Conservation (phyloP, 2,329 filamentous ascomycete genomes). For the Lachnellula cervina region DNA sequence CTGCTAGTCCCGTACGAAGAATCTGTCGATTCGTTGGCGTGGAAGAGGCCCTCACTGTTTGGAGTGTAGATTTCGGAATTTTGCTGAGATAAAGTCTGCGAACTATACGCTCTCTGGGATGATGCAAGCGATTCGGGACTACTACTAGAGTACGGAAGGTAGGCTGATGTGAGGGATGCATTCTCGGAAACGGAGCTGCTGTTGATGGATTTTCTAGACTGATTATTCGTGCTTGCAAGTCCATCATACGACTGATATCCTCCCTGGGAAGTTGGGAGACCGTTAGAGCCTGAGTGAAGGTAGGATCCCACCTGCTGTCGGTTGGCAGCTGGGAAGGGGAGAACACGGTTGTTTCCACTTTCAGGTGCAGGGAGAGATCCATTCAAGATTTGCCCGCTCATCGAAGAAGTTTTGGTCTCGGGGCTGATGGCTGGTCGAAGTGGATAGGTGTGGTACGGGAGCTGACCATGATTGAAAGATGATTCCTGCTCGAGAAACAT, state of each 20-base stretch:
- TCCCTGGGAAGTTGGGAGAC: constrained; percentile 8
- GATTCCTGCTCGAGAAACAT: constrained; percentile 19
- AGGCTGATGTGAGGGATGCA: constrained; percentile 9
- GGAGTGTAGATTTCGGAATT: constrained; percentile 16
- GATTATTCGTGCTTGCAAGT: constrained; percentile 2
- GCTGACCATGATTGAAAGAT: constrained; percentile 16
- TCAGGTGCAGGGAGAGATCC: constrained; percentile 16
- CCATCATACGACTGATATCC: constrained; percentile 14
- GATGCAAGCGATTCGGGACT: constrained; percentile 25
- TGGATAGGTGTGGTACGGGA: constrained; percentile 17
- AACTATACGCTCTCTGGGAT: constrained; percentile 16
- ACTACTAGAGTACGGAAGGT: constrained; percentile 19
- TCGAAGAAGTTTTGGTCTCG: constrained; percentile 15
- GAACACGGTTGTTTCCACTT: constrained; percentile 22
- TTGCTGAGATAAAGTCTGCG: constrained; percentile 9
- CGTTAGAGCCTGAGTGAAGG: constrained; percentile 9
- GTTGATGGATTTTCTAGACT: not conserved
- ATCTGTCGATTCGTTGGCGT: constrained; percentile 12
- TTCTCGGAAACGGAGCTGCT: constrained; percentile 13
- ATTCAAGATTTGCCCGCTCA: constrained; percentile 5
- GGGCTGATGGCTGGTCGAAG: constrained; percentile 17
- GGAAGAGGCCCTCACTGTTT: constrained; percentile 7
- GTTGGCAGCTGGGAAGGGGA: constrained; percentile 22
- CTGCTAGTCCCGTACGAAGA: constrained; percentile 18
- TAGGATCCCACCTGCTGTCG: constrained; percentile 13